Evolutionary conservation across 2,329 filamentous ascomycete genomes (phyloP).

Genomic region (Fusarium subtropicale): DNA sequence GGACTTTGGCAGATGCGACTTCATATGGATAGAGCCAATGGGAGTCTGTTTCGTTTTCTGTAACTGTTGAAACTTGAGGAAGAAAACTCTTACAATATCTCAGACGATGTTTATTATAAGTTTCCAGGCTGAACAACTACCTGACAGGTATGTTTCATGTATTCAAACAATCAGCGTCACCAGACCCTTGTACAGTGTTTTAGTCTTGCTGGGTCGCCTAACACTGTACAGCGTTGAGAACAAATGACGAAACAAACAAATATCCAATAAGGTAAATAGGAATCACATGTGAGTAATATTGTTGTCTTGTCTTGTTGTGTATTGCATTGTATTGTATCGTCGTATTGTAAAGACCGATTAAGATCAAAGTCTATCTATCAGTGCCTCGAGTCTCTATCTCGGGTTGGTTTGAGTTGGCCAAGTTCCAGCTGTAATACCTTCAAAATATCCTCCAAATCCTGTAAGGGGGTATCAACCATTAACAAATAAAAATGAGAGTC

Average conservation of each 20-base stretch:
- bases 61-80: not conserved
- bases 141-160: not conserved
- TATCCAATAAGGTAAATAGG: not conserved
- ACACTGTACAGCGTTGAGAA: not conserved
- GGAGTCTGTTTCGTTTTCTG: not conserved
- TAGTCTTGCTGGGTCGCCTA: not conserved
- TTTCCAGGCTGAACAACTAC: not conserved
- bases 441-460: constrained; percentile 23
- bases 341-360: constrained; percentile 15
- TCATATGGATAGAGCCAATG: constrained; percentile 5
- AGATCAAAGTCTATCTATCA: constrained; percentile 9
- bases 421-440: constrained; percentile 15
- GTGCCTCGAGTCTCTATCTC: constrained; percentile 12
- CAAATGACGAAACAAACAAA: not conserved
- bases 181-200: not conserved
- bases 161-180: not conserved
- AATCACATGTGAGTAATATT: not conserved
- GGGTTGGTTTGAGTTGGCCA: not conserved
- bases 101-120: not conserved
- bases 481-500: constrained; percentile 36
- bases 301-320: not conserved
- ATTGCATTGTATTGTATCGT: not conserved
- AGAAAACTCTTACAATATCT: not conserved
- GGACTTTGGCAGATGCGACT: not conserved
- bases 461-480: constrained; percentile 45